phyloP scores from a whole-genome alignment of 257 asterid species.

The Solanum sitiens region DNA sequence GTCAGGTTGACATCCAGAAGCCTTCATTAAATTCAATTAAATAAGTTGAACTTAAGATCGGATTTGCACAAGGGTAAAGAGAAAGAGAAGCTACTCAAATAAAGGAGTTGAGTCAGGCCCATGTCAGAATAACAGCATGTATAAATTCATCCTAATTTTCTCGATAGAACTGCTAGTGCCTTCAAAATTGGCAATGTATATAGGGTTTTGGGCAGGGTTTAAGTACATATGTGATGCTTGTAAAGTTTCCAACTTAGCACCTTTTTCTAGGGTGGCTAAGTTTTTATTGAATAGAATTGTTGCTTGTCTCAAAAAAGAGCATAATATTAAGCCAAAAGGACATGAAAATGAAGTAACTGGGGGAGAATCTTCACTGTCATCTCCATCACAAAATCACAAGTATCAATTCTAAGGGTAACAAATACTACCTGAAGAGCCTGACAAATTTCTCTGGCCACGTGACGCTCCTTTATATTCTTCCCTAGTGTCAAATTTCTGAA shows the following conservation, averaged over 20 bases:
- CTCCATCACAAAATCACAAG: neutral
- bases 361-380: neutral
- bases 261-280: neutral
- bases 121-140: neutral
- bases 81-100: neutral
- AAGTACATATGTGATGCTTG: neutral
- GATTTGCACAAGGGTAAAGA: neutral
- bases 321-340: neutral
- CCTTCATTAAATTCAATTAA: neutral
- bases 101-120: neutral
- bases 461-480: slow-evolving; percentile 78
- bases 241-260: neutral
- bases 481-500: slow-evolving; percentile 87
- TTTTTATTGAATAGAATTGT: neutral
- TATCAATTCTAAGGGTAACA: neutral
- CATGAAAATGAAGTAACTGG: neutral
- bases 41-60: neutral
- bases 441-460: slow-evolving; percentile 68
- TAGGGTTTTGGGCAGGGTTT: neutral
- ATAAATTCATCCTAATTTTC: neutral
- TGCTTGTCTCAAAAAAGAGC: neutral
- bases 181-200: neutral
- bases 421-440: slow-evolving; percentile 64
- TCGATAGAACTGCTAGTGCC: no score
- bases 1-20: neutral